Conservation (phyloP, 139 green algal genomes). For the Gonium pectorale region DNA sequence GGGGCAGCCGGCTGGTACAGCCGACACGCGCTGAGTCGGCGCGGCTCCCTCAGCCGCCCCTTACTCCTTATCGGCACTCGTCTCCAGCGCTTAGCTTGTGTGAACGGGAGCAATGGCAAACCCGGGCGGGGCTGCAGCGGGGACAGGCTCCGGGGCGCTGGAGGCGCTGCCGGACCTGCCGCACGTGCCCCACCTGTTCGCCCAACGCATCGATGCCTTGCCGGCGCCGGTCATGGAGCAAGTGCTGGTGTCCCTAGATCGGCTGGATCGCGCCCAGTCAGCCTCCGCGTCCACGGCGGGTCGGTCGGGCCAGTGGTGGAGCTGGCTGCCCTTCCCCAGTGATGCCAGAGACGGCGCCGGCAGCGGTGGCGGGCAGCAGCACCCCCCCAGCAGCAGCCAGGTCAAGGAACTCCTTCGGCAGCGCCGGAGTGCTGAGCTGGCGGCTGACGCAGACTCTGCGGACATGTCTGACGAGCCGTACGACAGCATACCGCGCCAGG, state of each 20-base stretch:
- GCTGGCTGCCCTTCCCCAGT: too few species aligned
- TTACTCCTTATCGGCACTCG: too few species aligned
- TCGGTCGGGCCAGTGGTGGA: too few species aligned
- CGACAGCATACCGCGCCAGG: conserved; percentile 38
- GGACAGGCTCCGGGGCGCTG: neutral
- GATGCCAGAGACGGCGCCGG: too few species aligned
- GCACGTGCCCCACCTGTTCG: conserved; percentile 20
- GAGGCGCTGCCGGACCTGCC: neutral
- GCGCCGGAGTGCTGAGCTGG: neutral
- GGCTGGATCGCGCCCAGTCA: too few species aligned
- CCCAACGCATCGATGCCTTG: conserved; percentile 17
- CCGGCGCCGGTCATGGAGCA: neutral
- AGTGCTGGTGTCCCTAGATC: neutral
- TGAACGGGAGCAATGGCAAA: too few species aligned
- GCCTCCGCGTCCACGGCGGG: too few species aligned
- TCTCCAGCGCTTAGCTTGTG: too few species aligned
- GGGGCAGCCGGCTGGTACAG: too few species aligned
- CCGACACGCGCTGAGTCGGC: too few species aligned
- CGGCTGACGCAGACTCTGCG: conserved; percentile 18
- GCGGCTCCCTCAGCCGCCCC: too few species aligned
- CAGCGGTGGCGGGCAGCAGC: too few species aligned
- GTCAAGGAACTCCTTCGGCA: neutral
- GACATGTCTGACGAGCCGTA: conserved; percentile 19
- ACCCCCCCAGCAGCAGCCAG: neutral
- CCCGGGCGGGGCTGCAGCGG: neutral